These are phyloP conservation scores for Orbilia quercus DNA, from an alignment of 2,329 filamentous ascomycete species.

Conservation along the genomic window DNA sequence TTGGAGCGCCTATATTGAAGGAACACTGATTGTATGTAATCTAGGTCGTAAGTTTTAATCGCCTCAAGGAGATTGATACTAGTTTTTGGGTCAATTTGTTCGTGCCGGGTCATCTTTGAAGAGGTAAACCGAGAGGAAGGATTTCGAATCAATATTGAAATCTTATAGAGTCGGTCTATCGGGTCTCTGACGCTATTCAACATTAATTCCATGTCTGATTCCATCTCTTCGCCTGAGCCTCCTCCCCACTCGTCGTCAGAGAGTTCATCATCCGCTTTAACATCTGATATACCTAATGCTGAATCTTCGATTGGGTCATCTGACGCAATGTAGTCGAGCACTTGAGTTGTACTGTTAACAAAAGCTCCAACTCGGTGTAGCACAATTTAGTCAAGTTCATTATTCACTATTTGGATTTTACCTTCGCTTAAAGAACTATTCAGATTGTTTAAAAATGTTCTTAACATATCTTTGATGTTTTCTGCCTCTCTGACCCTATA, in stretches of 20 bases:
- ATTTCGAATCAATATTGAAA: conserved; percentile 40
- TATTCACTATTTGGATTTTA: background rate
- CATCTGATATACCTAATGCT: background rate
- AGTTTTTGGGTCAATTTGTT: conserved; percentile 37
- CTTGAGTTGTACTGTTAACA: background rate
- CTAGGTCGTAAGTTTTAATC: conserved; percentile 12
- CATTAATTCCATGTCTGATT: conserved; percentile 31
- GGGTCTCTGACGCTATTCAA: conserved; percentile 40
- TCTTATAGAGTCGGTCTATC: conserved; percentile 46
- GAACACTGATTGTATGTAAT: conserved; percentile 37
- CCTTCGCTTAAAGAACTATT: conserved; percentile 37
- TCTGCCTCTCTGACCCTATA: conserved; percentile 45
- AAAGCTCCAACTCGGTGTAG: background rate
- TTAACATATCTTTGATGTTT: conserved; percentile 29
- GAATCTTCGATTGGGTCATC: background rate
- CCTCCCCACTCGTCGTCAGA: conserved; percentile 29
- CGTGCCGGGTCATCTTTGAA: conserved; percentile 27
- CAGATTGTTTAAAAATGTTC: conserved; percentile 15
- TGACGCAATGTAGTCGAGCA: conserved; percentile 7
- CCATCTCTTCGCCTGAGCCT: conserved; percentile 13
- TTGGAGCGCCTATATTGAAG: conserved; percentile 32
- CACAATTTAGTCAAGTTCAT: background rate
- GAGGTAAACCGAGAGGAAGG: conserved; percentile 37
- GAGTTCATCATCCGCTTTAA: background rate
- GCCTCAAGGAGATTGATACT: conserved; percentile 28